These are phyloP conservation scores for Aureobasidium subglaciale DNA, from an alignment of 2,329 filamentous ascomycete species.

Conservation along the genomic window DNA sequence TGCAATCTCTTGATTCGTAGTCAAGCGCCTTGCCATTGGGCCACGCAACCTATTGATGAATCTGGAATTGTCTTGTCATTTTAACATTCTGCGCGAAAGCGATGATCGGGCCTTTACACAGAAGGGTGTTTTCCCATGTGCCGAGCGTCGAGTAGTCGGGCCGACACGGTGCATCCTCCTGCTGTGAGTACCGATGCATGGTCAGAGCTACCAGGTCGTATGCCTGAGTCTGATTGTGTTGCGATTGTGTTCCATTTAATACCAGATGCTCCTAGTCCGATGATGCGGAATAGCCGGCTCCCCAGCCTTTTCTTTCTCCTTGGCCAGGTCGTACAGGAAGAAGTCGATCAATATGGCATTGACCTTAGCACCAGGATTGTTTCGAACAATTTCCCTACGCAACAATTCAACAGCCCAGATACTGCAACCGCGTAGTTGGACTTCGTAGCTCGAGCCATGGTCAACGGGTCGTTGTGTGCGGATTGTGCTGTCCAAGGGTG, in stretches of 20 bases:
- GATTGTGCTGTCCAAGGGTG: slow-evolving; percentile 66
- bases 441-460: slow-evolving; percentile 69
- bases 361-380: slow-evolving; percentile 61
- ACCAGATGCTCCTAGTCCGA: slow-evolving; percentile 90
- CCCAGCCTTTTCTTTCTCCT: slow-evolving; percentile 61
- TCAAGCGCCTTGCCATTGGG: slow-evolving; percentile 54
- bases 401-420: slow-evolving; percentile 96
- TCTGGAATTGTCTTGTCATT: too few relatives aligned
- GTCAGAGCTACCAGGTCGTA: too few relatives aligned
- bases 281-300: slow-evolving; percentile 65
- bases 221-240: too few relatives aligned
- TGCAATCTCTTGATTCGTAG: slow-evolving; percentile 36
- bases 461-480: slow-evolving; percentile 57
- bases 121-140: too few relatives aligned
- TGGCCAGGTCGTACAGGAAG: slow-evolving; percentile 92
- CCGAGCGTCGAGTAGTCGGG: too few relatives aligned
- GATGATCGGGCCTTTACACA: too few relatives aligned
- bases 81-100: too few relatives aligned
- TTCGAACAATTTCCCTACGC: slow-evolving; percentile 65
- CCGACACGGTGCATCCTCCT: too few relatives aligned
- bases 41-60: slow-evolving; percentile 29
- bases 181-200: too few relatives aligned
- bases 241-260: slow-evolving; percentile 42
- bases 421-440: slow-evolving; percentile 84
- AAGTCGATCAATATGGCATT: slow-evolving; percentile 97